Evolutionary conservation across 768 basidiomycete genomes (phyloP).

Genomic region (Hortiboletus campestris): DNA sequence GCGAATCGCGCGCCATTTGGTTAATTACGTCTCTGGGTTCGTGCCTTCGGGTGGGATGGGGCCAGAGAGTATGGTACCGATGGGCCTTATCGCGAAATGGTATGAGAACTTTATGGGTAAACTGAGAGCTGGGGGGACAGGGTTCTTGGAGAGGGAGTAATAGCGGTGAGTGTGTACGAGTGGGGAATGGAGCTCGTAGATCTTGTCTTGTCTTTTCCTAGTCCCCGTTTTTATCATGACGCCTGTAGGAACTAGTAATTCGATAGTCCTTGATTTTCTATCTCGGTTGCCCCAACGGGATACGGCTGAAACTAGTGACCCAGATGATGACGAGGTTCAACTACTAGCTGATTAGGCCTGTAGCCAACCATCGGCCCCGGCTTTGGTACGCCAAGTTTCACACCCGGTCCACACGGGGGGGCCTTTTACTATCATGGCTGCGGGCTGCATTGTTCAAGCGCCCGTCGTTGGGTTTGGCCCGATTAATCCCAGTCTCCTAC

Average conservation of each 20-base stretch:
- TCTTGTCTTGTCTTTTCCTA: not conserved
- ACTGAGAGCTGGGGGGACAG: constrained; percentile 54
- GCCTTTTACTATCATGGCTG: too few species aligned
- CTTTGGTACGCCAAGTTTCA: too few species aligned
- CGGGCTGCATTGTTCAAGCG: too few species aligned
- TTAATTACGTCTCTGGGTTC: constrained; percentile 76
- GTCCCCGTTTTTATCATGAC: not conserved
- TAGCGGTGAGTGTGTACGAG: not conserved
- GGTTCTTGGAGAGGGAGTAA: constrained; percentile 52
- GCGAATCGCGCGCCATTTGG: constrained; percentile 58
- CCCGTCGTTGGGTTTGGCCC: too few species aligned
- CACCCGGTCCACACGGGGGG: too few species aligned
- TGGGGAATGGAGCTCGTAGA: not conserved
- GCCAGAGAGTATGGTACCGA: constrained; percentile 55
- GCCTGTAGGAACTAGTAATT: not conserved
- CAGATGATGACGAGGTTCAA: too few species aligned
- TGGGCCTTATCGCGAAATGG: constrained; percentile 65
- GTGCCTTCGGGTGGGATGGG: constrained; percentile 42
- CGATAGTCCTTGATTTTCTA: too few species aligned
- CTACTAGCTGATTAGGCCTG: too few species aligned
- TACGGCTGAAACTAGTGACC: too few species aligned
- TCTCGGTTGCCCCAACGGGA: too few species aligned
- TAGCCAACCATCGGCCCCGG: too few species aligned
- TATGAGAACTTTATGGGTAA: constrained; percentile 67
- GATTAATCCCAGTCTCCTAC: too few species aligned